Base-by-base conservation (phyloP, 495 filamentous ascomycete genomes). In the Rostrohypoxylon terebratum region DNA sequence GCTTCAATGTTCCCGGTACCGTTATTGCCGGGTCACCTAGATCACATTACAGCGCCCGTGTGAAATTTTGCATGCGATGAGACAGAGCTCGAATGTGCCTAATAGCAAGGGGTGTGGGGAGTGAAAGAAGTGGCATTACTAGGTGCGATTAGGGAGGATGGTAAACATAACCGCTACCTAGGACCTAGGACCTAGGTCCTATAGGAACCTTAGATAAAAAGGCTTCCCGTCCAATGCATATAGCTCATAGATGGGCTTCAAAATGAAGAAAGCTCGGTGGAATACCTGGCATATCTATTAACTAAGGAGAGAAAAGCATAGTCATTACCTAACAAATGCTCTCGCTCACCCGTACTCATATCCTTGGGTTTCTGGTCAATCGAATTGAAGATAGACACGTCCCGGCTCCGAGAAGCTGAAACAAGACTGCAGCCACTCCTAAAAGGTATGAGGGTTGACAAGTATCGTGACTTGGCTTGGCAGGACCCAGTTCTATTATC, bases 391-490 rank as follows among this genome's bases (percentile, higher is more conserved):
- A 13, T 50, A 50, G 47, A 54, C 25, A 54, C 48, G 48, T 53
- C 21, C 10, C 10, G 20, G 48, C 16, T 3, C 8, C 6, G 16
- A 48, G 23, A 31, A 31, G 3, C 14, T 13, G 10, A 9, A 23
- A 55, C n/a, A 31, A 36, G 10, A 25, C 42, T 59, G 36, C 34
- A 23, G 42, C 14, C 14, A 23, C 16, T 10, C 14, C 16, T n/a
- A 36, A n/a, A 25, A 20, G 28, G 38, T 23, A 7, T 38, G 13
- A 16, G 9, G 16, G 5, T 47, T 50, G 25, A 53, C 44, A 55
- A 54, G 34, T 48, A 70, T 64, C 60, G 67, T 66, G 63, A 62
- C 57, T 66, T 63, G 50, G 45, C 40, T 66, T 63, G 50, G 45
- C 40, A 40, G 28, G 48, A 61, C 42, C 55, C 31, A 58, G 23